These are phyloP conservation scores for Botrytis byssoidea DNA, from an alignment of 2,329 filamentous ascomycete species.

Conservation along the genomic window DNA sequence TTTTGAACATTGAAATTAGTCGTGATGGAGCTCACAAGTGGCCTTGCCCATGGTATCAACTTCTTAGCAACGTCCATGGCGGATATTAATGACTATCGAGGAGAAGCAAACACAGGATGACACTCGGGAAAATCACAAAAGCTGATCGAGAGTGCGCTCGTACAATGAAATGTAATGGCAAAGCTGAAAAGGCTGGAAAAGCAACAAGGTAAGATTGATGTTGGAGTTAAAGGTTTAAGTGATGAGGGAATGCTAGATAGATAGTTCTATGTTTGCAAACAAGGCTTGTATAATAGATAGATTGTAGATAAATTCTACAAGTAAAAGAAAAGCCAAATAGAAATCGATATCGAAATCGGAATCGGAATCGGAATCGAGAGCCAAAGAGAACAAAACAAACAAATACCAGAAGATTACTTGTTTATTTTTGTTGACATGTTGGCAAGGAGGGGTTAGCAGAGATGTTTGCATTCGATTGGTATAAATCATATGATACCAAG, in stretches of 20 bases:
- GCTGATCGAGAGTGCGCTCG: neutral
- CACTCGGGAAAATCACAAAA: neutral
- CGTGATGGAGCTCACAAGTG: slow-evolving; percentile 28
- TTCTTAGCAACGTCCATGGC: slow-evolving; percentile 26
- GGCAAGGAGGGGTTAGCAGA: neutral
- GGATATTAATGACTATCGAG: slow-evolving; percentile 7
- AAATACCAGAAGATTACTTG: neutral
- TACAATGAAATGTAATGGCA: neutral
- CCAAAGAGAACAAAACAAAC: neutral
- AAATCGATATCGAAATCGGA: neutral
- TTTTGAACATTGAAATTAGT: neutral
- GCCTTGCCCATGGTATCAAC: slow-evolving; percentile 26
- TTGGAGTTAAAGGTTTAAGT: neutral
- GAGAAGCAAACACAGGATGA: neutral
- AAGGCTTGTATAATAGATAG: too few relatives aligned
- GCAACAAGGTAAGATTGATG: neutral
- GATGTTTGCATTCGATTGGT: neutral
- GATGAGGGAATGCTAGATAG: neutral
- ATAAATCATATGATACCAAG: neutral
- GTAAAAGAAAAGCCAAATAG: neutral
- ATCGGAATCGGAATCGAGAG: neutral
- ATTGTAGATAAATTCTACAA: neutral
- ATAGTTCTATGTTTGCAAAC: neutral
- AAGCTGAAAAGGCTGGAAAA: neutral
- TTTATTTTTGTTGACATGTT: neutral